Evolutionary conservation across 495 filamentous ascomycete genomes (phyloP), one percentile per base, ranked within the genome.

Genomic region (Aspergillus nanangensis): DNA sequence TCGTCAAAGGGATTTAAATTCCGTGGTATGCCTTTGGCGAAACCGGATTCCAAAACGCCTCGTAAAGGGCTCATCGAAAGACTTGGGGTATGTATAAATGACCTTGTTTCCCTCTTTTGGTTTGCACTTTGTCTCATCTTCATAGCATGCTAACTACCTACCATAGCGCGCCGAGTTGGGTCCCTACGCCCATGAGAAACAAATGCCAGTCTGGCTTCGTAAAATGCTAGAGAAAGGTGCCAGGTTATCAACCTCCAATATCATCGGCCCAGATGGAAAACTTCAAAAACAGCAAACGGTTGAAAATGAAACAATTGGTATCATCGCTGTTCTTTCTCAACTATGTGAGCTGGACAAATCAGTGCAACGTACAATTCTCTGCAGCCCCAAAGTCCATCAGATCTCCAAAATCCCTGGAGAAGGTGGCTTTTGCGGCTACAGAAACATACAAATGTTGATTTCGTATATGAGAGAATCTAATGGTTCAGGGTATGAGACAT

Each of bases 371-470:
- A 87, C 87, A 3, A 96, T 88, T 53, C 63, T 95, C 22, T 97
- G 93, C 61, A 80, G 89, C 51, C 76, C 87, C 5, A 72, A 70
- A 21, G 84, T 88, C 1, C 78, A 80, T 29, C 91, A 96, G 58
- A 77, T 98, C 14, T 84, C 83, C 38, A 96, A 95, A 54, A 72
- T 95, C 29, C 74, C 74, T 8, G 77, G 71, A 27, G 90, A 95
- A 65, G 86, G 91, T 25, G 88, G 89, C 1, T 98, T 97, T 66
- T 98, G 93, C 65, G 93, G 93, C n/a, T 98, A 96, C 57, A 77
- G 93, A 8, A 98, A 96, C 61, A 95, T 96, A 32, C 93, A 98
- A 56, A 95, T 96, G 89, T 58, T 96, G 47, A 69, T 84, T 14
- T 91, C 90, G 3, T 92, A 87, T 60, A 78, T 97, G 25, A 75